Base-by-base conservation (phyloP, 2,329 filamentous ascomycete species). In the Cercospora sp. region DNA sequence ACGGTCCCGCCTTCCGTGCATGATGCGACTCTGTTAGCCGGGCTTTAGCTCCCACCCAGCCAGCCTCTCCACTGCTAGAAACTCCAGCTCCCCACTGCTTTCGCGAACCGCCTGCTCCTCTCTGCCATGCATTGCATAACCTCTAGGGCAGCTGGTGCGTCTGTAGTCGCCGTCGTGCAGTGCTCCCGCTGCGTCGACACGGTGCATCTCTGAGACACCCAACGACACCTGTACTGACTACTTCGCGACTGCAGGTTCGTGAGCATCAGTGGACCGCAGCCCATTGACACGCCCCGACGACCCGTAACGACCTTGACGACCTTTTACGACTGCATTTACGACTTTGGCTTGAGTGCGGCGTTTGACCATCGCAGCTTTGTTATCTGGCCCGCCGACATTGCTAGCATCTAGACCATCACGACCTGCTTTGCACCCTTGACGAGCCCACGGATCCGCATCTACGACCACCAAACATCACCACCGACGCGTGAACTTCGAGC, bases 111-210 rank as follows among this genome's bases (percentile, higher is more conserved):
- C 72, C 68, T 68, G 68, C 73, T 70, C 67, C 69, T 69, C 70
- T 69, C 68, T 71, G 73, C 45, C 72, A 75, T 77, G 76, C 76
- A 77, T 76, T 76, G 75, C 76, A 76, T 77, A 73, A 23, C 72
- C 67, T 69, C 72, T 76, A 75, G 72, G 75, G 70, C 70, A 75
- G 72, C 72, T 71, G 76, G 75, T 77, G 76, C 76, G 75, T 77
- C 69, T 69, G 68, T 75, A 73, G 74, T 75, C 71, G 72, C 72
- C 74, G 73, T 73, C 73, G 72, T 77, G 74, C 76, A 76, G 70
- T 67, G 60, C 31, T 70, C 64, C 69, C 69, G 68, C 72, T 68
- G 70, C 72, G 65, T 69, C 65, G 62, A 67, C 72, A 65, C 61
- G 63, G 33, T 60, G 53, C 33, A 68, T 53, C 65, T 63, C 69